phyloP scores from a whole-genome alignment of 148 eudicot species.

The Fagopyrum homotropicum region DNA sequence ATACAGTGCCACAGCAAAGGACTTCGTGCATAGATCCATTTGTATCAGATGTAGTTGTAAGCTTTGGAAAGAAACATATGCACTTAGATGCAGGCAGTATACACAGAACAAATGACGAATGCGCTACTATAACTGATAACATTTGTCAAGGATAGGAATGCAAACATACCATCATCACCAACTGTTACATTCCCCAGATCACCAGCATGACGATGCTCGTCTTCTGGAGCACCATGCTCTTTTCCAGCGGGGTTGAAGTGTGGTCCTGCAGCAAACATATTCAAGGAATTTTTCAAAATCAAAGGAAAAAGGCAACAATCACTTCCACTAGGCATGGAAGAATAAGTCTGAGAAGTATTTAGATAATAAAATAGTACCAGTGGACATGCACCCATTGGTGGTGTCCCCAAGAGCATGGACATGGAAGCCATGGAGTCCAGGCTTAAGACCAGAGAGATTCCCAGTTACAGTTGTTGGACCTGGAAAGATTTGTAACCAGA shows the following conservation, averaged over 20 bases:
- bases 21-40: too few relatives aligned
- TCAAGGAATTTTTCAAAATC: not conserved
- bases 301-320: not conserved
- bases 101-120: not conserved
- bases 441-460: constrained; percentile 69
- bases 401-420: constrained; percentile 99
- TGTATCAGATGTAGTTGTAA: not conserved
- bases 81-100: not conserved
- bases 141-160: not conserved
- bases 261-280: constrained; percentile 56
- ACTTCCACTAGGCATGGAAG: not conserved
- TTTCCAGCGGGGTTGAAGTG: constrained; percentile 86
- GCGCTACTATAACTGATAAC: not conserved
- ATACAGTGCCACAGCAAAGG: too few relatives aligned
- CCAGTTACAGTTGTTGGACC: constrained; percentile 87
- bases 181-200: constrained; percentile 92
- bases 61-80: not conserved
- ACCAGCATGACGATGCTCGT: constrained; percentile 91
- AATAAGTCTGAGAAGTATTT: not conserved
- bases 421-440: constrained; percentile 96
- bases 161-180: constrained; percentile 78
- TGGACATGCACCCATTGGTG: constrained; percentile 97
- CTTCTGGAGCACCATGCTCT: constrained; percentile 96
- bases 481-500: constrained; percentile 17
- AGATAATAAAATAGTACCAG: constrained; percentile 43